Base-by-base conservation (phyloP, 106 monocot species). In the Allium sativum region DNA sequence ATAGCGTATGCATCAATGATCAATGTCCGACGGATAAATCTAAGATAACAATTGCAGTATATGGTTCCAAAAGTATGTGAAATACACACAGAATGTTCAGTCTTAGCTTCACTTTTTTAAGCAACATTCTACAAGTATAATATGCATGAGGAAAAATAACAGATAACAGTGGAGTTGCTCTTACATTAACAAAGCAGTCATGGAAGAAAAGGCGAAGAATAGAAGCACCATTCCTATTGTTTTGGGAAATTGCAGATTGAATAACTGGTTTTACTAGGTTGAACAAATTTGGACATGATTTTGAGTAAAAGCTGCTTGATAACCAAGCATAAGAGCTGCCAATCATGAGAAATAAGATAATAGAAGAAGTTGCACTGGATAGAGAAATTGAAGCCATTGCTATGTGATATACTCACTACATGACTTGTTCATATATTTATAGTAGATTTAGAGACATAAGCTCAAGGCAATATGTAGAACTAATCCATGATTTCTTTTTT, bases 151-250 rank as follows among this genome's bases (percentile, higher is more conserved):
- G 16, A 12, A 13, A 13, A 52, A 52, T 52, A 16, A 12, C n/a
- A n/a, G n/a, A n/a, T n/a, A n/a, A n/a, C n/a, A n/a, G n/a, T n/a
- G 17, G 3, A 9, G 55, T 3, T 9, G 3, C 12, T 18, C 12
- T 18, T 71, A 74, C 82, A 47, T 77, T 70, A 10, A 82, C 82
- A 22, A 82, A 82, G 70, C 82, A 82, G 21, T 82, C 82, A 21
- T 82, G 82, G 74, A 31, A 31, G 5, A 31, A 31, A 31, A 31
- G 31, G 0, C 31, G 31, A 31, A 31, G 31, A 31, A 31, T 74
- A 82, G 67, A 73, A 70, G 82, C 77, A 7, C 82, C 82, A 56
- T 70, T 74, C 8, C 82, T 69, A 12, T 50, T 70, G 66, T 82
- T 74, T 10, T 67, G 69, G 0, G 54, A 7, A 18, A 82, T 54